These are phyloP conservation scores for Clavispora carvajalis DNA, from an alignment of 805 yeast genomes.

Conservation along the genomic window DNA sequence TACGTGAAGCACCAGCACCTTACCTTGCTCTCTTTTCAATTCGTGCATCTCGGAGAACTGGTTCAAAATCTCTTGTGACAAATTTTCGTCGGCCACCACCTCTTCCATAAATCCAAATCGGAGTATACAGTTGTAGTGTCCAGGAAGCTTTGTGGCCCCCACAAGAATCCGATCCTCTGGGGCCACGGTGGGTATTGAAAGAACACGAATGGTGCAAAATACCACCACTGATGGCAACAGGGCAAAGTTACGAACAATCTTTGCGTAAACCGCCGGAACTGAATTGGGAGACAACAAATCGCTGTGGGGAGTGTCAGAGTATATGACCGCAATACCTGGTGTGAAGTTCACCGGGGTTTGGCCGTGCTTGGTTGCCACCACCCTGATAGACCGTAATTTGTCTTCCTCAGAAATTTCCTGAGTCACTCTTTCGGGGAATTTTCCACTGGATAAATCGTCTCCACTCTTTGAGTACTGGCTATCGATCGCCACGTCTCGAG, in stretches of 20 bases:
- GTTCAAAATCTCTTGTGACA: slow-evolving; percentile 17
- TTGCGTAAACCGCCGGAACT: slow-evolving; percentile 38
- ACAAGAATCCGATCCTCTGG: slow-evolving; percentile 36
- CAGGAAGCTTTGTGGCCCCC: slow-evolving; percentile 36
- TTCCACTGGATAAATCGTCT: slow-evolving; percentile 1
- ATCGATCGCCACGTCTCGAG: not conserved
- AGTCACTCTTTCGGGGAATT: not conserved
- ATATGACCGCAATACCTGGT: slow-evolving; percentile 39
- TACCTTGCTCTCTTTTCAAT: slow-evolving; percentile 6
- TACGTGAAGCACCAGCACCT: slow-evolving; percentile 23
- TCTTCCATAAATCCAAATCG: slow-evolving; percentile 48
- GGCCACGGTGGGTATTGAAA: slow-evolving; percentile 39
- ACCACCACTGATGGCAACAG: slow-evolving; percentile 41
- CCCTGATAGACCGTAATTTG: not conserved
- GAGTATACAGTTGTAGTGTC: slow-evolving; percentile 45
- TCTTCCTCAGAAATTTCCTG: not conserved
- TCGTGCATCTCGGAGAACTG: slow-evolving; percentile 15
- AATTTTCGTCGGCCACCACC: slow-evolving; percentile 16
- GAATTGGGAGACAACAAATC: slow-evolving; percentile 40
- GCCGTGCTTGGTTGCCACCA: slow-evolving; percentile 19
- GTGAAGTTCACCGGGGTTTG: slow-evolving; percentile 15
- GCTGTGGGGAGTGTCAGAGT: slow-evolving; percentile 32
- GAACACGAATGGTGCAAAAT: slow-evolving; percentile 38
- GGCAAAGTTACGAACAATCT: slow-evolving; percentile 35
- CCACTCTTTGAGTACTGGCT: not conserved